Conservation (phyloP, 352 stramenopile genomes). For the Pythium angustatum region DNA sequence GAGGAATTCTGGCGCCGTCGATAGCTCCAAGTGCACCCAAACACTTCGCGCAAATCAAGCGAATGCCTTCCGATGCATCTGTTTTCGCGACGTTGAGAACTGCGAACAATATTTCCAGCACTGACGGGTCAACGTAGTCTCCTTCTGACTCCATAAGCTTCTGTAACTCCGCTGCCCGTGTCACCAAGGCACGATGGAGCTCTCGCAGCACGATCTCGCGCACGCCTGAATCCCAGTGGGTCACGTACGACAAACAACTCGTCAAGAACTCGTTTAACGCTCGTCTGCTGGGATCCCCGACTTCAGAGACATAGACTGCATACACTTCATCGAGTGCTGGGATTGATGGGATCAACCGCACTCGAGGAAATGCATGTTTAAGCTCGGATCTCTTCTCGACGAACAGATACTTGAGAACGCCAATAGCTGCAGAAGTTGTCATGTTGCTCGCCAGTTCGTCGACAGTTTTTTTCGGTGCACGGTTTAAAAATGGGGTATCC, state of each 20-base stretch:
- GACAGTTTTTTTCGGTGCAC: neutral
- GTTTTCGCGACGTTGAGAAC: constrained; percentile 66
- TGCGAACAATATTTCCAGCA: constrained; percentile 65
- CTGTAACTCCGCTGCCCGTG: constrained; percentile 60
- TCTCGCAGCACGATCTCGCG: constrained; percentile 77
- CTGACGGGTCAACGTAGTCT: constrained; percentile 59
- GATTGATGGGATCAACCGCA: constrained; percentile 68
- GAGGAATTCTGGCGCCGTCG: constrained; percentile 72
- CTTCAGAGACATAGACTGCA: constrained; percentile 48
- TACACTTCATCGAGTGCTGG: constrained; percentile 71
- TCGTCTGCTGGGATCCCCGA: constrained; percentile 48
- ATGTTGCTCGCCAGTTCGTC: neutral
- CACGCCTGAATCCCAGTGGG: constrained; percentile 78
- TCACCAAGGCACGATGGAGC: constrained; percentile 62
- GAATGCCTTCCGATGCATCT: constrained; percentile 65
- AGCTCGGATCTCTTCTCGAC: constrained; percentile 65
- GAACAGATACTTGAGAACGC: constrained; percentile 60
- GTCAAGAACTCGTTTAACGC: constrained; percentile 48
- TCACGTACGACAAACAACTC: constrained; percentile 61
- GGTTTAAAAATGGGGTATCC: neutral
- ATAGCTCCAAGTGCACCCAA: constrained; percentile 80
- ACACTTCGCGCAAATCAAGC: constrained; percentile 70
- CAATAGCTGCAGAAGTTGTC: constrained; percentile 11
- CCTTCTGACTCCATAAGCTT: constrained; percentile 71
- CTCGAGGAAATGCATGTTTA: constrained; percentile 60